phyloP scores from a whole-genome alignment of 1,284 basidiomycete genomes.

The Peniophora sp. region DNA sequence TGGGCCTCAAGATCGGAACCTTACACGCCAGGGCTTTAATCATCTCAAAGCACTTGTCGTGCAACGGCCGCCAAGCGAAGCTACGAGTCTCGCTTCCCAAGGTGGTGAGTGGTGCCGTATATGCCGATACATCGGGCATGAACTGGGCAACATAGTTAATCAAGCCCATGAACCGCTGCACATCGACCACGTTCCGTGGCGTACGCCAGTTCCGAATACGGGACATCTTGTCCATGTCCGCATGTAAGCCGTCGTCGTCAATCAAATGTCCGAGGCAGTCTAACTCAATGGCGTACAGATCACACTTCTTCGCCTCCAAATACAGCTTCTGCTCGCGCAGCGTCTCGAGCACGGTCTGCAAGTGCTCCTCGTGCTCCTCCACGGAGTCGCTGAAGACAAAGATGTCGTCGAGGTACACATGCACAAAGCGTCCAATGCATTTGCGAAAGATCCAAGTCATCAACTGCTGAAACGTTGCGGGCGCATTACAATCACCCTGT shows the following conservation, averaged over 20 bases:
- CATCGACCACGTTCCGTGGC: constrained; percentile 17
- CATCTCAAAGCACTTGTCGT: not conserved
- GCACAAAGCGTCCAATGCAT: constrained; percentile 18
- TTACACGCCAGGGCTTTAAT: not conserved
- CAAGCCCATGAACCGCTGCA: constrained; percentile 26
- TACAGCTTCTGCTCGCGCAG: constrained; percentile 16
- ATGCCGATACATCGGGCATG: not conserved
- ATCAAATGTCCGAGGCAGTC: constrained; percentile 24
- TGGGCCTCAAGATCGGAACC: not conserved
- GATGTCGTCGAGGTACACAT: constrained; percentile 28
- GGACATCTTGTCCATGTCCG: constrained; percentile 22
- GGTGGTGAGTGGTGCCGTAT: not conserved
- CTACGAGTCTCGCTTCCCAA: not conserved
- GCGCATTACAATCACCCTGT: constrained; percentile 25
- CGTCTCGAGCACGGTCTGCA: constrained; percentile 15
- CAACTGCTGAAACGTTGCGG: constrained; percentile 22
- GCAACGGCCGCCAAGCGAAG: not conserved
- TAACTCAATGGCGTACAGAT: constrained; percentile 14
- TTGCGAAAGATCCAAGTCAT: constrained; percentile 24
- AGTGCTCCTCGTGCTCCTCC: constrained; percentile 20
- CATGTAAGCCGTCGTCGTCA: constrained; percentile 17
- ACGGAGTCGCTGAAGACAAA: constrained; percentile 19
- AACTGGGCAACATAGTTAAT: constrained; percentile 20
- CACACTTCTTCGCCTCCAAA: constrained; percentile 15
- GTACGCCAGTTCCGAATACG: constrained; percentile 24